phyloP scores from a whole-genome alignment of 2,329 filamentous ascomycete species.

The Trichoderma citrinoviride region DNA sequence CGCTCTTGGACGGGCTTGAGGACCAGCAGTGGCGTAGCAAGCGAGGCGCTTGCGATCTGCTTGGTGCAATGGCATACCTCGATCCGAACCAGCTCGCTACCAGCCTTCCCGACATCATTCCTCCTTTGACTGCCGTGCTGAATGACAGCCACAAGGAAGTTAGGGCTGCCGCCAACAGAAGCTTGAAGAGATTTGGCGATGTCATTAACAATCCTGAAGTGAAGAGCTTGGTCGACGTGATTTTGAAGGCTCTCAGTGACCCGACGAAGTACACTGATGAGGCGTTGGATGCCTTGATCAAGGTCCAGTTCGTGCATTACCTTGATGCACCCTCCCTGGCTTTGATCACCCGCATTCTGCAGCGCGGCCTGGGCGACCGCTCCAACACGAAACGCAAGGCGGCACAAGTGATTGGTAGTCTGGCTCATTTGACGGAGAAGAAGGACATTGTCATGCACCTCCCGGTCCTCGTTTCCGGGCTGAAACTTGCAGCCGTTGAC shows the following conservation, averaged over 20 bases:
- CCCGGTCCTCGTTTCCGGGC: constrained; percentile 84
- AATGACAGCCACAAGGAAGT: constrained; percentile 99
- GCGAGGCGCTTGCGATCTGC: constrained; percentile 92
- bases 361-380: constrained; percentile 84
- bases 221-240: constrained; percentile 83
- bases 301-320: constrained; percentile 97
- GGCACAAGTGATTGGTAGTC: constrained; percentile 93
- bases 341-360: constrained; percentile 89
- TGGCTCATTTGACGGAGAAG: constrained; percentile 94
- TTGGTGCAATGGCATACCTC: constrained; percentile 97
- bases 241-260: constrained; percentile 95
- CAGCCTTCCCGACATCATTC: constrained; percentile 94
- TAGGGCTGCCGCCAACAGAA: constrained; percentile 84
- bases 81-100: constrained; percentile 91
- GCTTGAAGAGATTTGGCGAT: constrained; percentile 95
- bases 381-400: constrained; percentile 96
- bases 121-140: constrained; percentile 85
- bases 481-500: constrained; percentile 87
- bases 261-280: constrained; percentile 97
- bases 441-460: constrained; percentile 90
- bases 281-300: constrained; percentile 89
- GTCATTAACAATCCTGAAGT: constrained; percentile 98
- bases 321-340: constrained; percentile 95
- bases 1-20: constrained; percentile 84
- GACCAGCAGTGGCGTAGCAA: constrained; percentile 98